Evolutionary conservation across 805 yeast genomes (phyloP).

Genomic region (Grigorovia yakushimaensis): DNA sequence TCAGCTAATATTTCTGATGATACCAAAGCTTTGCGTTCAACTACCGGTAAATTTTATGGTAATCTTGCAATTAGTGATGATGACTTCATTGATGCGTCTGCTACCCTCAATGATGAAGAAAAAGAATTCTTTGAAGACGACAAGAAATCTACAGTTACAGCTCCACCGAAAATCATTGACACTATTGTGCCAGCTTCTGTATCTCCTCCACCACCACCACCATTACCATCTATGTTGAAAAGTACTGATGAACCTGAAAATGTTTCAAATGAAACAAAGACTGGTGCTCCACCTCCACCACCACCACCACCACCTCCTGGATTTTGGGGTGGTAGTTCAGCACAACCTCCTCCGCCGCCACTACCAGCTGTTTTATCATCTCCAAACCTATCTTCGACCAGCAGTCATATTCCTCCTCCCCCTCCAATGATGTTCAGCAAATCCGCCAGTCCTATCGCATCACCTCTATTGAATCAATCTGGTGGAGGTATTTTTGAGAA

Average conservation of each 20-base stretch:
- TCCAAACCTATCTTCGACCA: conserved; percentile 30
- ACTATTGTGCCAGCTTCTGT: background rate
- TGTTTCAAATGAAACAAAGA: background rate
- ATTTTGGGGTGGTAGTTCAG: background rate
- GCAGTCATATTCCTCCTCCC: conserved; percentile 12
- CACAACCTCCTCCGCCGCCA: conserved; percentile 27
- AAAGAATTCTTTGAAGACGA: background rate
- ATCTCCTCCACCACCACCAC: conserved; percentile 20
- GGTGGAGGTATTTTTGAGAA: conserved; percentile 32
- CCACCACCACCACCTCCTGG: conserved; percentile 23
- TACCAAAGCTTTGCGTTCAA: no score
- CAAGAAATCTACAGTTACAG: background rate
- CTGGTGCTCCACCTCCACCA: conserved; percentile 15
- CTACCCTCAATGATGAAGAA: background rate
- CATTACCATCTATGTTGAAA: conserved; percentile 7
- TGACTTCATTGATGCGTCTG: background rate
- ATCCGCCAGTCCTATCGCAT: conserved; percentile 12
- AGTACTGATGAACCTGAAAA: background rate
- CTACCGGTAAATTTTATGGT: background rate
- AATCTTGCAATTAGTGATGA: background rate
- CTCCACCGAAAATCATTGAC: background rate
- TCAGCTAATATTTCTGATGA: background rate
- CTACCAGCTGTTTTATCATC: conserved; percentile 26
- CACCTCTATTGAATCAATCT: conserved; percentile 29
- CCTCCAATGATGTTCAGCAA: conserved; percentile 11